Conservation (phyloP, 495 filamentous ascomycete species). For the Aspergillus incahuasiensis region DNA sequence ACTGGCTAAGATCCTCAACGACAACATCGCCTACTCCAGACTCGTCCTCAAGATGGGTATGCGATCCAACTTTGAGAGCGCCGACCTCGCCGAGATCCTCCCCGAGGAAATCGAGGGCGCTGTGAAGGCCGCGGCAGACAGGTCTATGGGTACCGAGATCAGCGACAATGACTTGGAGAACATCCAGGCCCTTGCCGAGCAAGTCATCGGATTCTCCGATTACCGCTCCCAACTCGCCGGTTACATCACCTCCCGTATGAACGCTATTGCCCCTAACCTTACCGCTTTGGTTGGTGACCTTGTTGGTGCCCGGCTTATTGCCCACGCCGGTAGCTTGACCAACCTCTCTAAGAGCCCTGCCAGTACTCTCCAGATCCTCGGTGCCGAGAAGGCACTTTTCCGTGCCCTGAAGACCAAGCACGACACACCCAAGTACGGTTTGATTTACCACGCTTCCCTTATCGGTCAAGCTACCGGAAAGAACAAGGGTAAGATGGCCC, state of each 20-base stretch:
- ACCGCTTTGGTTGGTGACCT: constrained; percentile 91
- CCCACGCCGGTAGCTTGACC: constrained; percentile 91
- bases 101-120: constrained; percentile 93
- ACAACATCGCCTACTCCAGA: constrained; percentile 90
- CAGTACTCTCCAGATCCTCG: constrained; percentile 94
- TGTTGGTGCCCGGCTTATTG: constrained; percentile 91
- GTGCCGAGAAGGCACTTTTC: constrained; percentile 98
- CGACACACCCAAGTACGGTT: constrained; percentile 97
- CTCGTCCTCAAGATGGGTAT: constrained; percentile 86
- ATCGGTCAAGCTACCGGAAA: constrained; percentile 93
- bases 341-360: constrained; percentile 95
- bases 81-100: constrained; percentile 85
- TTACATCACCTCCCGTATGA: constrained; percentile 91
- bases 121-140: constrained; percentile 89
- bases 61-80: constrained; percentile 65
- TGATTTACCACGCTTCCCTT: constrained; percentile 96
- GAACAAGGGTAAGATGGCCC: constrained; percentile 99
- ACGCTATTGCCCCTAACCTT: constrained; percentile 92
- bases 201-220: constrained; percentile 85
- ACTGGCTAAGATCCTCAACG: constrained; percentile 92
- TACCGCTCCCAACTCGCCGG: constrained; percentile 82
- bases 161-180: constrained; percentile 82
- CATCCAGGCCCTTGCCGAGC: constrained; percentile 84
- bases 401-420: constrained; percentile 98
- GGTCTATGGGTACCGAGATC: constrained; percentile 98